Conservation (phyloP, 2,329 filamentous ascomycete genomes). For the Blastomyces silverae region DNA sequence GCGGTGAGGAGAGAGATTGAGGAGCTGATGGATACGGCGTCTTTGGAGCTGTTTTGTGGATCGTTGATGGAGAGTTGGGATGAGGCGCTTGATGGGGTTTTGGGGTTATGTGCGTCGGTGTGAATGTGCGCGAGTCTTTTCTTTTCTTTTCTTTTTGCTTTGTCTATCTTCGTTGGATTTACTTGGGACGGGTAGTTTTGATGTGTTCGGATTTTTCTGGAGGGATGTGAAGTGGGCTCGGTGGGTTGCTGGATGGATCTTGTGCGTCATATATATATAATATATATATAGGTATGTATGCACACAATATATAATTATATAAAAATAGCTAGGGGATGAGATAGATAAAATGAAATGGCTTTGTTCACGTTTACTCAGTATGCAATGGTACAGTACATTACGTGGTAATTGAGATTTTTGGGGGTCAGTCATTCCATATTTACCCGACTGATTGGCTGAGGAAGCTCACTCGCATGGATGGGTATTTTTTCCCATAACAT, state of each 20-base stretch:
- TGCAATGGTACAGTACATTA: too few relatives aligned
- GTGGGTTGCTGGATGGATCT: too few relatives aligned
- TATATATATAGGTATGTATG: too few relatives aligned
- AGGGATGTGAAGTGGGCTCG: background rate
- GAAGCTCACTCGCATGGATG: too few relatives aligned
- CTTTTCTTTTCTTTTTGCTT: background rate
- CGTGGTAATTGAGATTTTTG: too few relatives aligned
- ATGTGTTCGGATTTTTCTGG: background rate
- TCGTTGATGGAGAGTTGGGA: slow-evolving; percentile 45
- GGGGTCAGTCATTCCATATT: too few relatives aligned
- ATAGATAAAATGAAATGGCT: too few relatives aligned
- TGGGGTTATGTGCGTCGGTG: slow-evolving; percentile 13
- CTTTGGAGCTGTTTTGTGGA: slow-evolving; percentile 41
- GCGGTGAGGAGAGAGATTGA: slow-evolving; percentile 27
- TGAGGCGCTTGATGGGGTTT: slow-evolving; percentile 39
- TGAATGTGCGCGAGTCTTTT: background rate
- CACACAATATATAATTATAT: background rate
- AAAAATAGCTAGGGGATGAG: too few relatives aligned
- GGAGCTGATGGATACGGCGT: slow-evolving; percentile 33
- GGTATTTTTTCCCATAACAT: too few relatives aligned
- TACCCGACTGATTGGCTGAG: too few relatives aligned
- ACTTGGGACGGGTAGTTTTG: background rate
- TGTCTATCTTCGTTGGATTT: background rate
- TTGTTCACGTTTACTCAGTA: too few relatives aligned
- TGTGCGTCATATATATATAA: background rate